Percentiles rank a stretch among this genome's conserved stretches.
These are phyloP conservation scores for Diaporthe citri DNA, from an alignment of 2,329 filamentous ascomycete species.

Conservation along the genomic window DNA sequence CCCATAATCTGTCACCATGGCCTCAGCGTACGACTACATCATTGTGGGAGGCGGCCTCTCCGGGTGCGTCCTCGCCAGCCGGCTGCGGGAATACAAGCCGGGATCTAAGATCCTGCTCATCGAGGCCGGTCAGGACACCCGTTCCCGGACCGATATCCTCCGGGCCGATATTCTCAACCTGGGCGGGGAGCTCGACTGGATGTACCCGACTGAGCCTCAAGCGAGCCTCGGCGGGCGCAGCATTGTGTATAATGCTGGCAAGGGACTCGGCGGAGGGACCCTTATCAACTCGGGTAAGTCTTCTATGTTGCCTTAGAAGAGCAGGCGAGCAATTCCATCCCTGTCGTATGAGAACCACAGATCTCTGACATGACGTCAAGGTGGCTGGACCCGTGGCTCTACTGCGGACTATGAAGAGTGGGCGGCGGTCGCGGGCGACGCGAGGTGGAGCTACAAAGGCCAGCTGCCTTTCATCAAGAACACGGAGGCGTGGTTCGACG, in stretches of 20 bases:
- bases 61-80: conserved; percentile 52
- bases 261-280: conserved; percentile 56
- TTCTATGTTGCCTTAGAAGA: too few relatives aligned
- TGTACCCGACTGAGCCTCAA: conserved; percentile 51
- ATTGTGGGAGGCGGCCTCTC: conserved; percentile 54
- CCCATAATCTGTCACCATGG: conserved; percentile 1
- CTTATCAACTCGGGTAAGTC: conserved; percentile 54
- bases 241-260: conserved; percentile 49
- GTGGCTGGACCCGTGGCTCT: conserved; percentile 58
- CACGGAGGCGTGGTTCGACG: conserved; percentile 45
- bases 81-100: conserved; percentile 45
- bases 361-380: conserved; percentile 38
- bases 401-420: conserved; percentile 60
- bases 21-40: conserved; percentile 48
- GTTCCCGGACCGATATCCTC: conserved; percentile 45
- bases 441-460: conserved; percentile 52
- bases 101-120: conserved; percentile 51
- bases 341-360: not conserved
- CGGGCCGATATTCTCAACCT: conserved; percentile 47
- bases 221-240: conserved; percentile 44
- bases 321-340: not conserved
- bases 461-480: conserved; percentile 47
- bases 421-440: conserved; percentile 54
- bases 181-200: conserved; percentile 51
- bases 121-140: conserved; percentile 53